These are phyloP conservation scores for Phaffia australis DNA, from an alignment of 768 basidiomycete species.

Conservation along the genomic window DNA sequence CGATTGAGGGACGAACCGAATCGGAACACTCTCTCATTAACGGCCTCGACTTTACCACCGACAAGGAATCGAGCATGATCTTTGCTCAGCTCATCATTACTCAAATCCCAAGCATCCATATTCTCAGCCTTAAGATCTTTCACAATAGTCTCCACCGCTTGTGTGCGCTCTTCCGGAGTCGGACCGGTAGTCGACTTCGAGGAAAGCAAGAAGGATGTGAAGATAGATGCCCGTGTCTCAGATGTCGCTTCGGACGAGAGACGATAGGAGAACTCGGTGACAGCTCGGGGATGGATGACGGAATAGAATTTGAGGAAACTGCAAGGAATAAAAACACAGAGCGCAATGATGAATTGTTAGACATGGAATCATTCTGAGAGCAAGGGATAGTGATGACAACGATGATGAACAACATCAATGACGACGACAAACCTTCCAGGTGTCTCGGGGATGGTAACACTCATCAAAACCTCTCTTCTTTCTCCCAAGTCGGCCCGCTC, in stretches of 20 bases:
- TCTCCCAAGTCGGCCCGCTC: slow-evolving; percentile 97
- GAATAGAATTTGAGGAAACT: slow-evolving; percentile 83
- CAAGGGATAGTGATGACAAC: slow-evolving; percentile 10
- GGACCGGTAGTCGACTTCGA: slow-evolving; percentile 41
- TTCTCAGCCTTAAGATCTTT: slow-evolving; percentile 51
- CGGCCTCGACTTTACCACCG: slow-evolving; percentile 65
- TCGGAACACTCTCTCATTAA: slow-evolving; percentile 77
- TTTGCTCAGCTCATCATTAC: slow-evolving; percentile 91
- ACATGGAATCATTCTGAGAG: slow-evolving; percentile 11
- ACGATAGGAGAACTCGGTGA: slow-evolving; percentile 93
- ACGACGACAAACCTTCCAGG: slow-evolving; percentile 62
- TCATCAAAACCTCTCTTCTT: slow-evolving; percentile 81
- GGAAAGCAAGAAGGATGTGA: slow-evolving; percentile 79
- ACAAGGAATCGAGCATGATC: slow-evolving; percentile 90
- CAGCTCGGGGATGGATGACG: slow-evolving; percentile 75
- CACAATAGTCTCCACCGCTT: slow-evolving; percentile 47
- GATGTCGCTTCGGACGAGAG: slow-evolving; percentile 44
- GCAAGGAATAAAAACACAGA: neutral
- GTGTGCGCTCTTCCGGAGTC: slow-evolving; percentile 36
- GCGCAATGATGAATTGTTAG: neutral
- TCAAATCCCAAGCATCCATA: slow-evolving; percentile 81
- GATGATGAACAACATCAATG: slow-evolving; percentile 15
- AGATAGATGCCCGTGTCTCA: slow-evolving; percentile 61
- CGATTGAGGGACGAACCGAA: slow-evolving; percentile 56
- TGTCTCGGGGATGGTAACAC: slow-evolving; percentile 84